phyloP scores from a whole-genome alignment of 2,329 filamentous ascomycete genomes.

The Talaromyces sp. region DNA sequence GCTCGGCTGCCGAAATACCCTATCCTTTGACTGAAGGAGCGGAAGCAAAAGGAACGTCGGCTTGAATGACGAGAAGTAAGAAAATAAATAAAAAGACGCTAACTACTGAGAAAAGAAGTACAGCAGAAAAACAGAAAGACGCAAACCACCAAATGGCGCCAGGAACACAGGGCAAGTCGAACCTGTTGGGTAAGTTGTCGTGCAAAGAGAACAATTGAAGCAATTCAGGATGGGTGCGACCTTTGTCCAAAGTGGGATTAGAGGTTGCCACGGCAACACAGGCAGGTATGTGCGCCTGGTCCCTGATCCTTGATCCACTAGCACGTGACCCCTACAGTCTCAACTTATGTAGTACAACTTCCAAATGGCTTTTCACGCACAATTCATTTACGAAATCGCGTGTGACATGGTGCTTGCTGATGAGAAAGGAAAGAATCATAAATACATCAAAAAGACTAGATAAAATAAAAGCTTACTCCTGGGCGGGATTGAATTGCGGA shows the following conservation, averaged over 20 bases:
- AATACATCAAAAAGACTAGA: too few relatives aligned
- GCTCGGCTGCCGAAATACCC: neutral
- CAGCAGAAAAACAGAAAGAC: slow-evolving; percentile 5
- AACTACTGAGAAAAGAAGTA: slow-evolving; percentile 9
- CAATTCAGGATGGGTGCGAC: neutral
- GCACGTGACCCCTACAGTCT: too few relatives aligned
- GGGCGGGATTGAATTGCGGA: too few relatives aligned
- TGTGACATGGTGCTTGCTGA: too few relatives aligned
- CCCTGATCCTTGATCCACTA: too few relatives aligned
- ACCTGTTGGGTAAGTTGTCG: neutral
- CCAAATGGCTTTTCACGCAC: too few relatives aligned
- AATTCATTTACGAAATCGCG: too few relatives aligned
- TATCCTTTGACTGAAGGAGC: neutral
- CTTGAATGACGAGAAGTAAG: neutral
- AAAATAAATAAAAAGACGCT: slow-evolving; percentile 2
- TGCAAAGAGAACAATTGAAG: neutral
- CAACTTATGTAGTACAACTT: too few relatives aligned
- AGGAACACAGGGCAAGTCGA: neutral
- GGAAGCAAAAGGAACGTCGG: neutral
- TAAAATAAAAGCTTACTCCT: too few relatives aligned
- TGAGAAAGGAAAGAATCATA: too few relatives aligned
- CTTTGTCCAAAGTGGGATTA: neutral
- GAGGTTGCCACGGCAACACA: slow-evolving; percentile 14
- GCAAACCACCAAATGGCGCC: neutral
- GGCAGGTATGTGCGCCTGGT: neutral